These are phyloP conservation scores for Tetraselmis chui DNA, from an alignment of 139 green algal genomes.

Conservation along the genomic window DNA sequence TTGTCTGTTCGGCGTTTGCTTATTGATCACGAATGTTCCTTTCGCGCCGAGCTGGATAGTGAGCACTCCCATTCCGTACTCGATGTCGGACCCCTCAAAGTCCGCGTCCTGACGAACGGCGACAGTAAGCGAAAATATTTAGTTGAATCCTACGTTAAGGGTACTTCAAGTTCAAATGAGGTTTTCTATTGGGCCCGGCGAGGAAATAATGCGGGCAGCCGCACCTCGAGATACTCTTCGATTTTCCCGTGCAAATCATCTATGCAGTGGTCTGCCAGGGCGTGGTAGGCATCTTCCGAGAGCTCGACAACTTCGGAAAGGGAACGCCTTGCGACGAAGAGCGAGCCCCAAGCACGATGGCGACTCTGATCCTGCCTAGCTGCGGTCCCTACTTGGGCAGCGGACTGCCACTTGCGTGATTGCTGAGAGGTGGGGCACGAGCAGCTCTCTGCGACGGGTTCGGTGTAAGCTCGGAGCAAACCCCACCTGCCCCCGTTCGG, in stretches of 20 bases:
- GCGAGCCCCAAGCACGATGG: no score
- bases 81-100: conserved; percentile 3
- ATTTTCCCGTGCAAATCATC: neutral
- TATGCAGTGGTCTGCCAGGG: neutral
- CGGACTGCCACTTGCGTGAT: no score
- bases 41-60: conserved; percentile 60
- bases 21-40: conserved; percentile 97
- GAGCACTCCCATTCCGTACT: conserved; percentile 72
- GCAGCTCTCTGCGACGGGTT: no score
- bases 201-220: no score
- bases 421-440: no score
- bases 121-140: neutral
- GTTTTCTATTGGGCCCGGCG: no score
- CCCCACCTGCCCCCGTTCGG: no score
- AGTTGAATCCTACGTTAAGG: neutral
- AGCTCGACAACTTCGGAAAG: no score
- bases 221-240: neutral
- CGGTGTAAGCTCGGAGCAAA: no score
- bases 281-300: neutral
- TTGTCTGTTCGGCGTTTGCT: conserved; percentile 93
- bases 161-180: neutral
- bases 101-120: neutral
- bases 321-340: no score
- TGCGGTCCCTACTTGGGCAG: no score
- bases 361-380: no score